Evolutionary conservation across 352 stramenopile genomes (phyloP), one percentile per base, ranked within the genome.

Genomic region (Phytophthora pinifolia): DNA sequence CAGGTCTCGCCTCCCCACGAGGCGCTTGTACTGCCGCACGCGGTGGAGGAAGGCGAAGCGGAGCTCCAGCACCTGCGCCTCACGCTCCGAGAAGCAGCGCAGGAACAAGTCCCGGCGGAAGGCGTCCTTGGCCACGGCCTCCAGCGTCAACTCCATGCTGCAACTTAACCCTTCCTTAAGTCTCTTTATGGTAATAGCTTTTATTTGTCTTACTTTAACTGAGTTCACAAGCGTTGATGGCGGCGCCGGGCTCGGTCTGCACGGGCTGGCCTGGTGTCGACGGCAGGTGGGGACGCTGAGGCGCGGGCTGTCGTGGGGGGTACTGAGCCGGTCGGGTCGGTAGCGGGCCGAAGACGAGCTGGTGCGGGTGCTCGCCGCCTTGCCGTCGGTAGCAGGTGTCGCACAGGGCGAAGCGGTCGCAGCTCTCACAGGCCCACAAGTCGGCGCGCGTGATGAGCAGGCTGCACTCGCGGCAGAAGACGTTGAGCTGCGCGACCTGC

Each of bases 381-480:
- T 74, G 33, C n/a, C 65, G 76, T 27, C 66, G 55, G 58, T 83
- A 75, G 66, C 84, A 94, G 42, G 64, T 54, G 46, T 94, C 84
- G 35, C 84, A 94, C 33, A 92, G 62, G 10, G 79, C 74, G 46
- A 79, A 86, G 48, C 71, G 73, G 36, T 74, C 49, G 47, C 84
- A 92, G 8, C 33, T 54, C 9, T 17, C 39, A 53, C 84, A 94
- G 7, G 64, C 59, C 82, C 83, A 94, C 54, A 79, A 83, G 31
- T 86, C 61, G 10, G 68, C 77, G 57, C 86, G 79, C 42, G 79
- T 88, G 64, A 94, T 87, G 6, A 94, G 61, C 25, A 94, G 69
- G 36, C 53, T 83, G 70, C 84, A 94, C 41, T 89, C 75, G 18
- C 55, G 65, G 57, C 84, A 94, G 56, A 92, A 92, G 14, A 88